Conservation (phyloP, 495 filamentous ascomycete species). For the Immersiella caudata region DNA sequence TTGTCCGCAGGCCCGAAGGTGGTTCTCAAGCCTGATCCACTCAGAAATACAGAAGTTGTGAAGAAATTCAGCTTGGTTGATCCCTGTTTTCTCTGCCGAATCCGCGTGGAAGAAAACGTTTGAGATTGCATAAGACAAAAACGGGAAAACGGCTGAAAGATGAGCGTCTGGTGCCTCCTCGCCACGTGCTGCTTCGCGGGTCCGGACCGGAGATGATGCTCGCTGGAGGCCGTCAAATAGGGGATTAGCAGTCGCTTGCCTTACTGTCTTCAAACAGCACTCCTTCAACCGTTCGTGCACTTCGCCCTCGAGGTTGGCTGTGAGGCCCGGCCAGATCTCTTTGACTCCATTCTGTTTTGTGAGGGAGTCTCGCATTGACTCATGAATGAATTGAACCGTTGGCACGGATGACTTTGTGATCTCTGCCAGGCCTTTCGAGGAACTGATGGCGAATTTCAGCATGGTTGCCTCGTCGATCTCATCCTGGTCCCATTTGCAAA, state of each 20-base stretch:
- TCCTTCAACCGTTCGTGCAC: slow-evolving; percentile 43
- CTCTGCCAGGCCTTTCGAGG: slow-evolving; percentile 42
- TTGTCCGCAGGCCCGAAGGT: slow-evolving; percentile 1
- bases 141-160: slow-evolving; percentile 1
- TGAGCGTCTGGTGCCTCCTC: background rate
- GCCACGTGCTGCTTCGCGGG: background rate
- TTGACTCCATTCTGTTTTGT: slow-evolving; percentile 33
- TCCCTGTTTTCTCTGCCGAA: slow-evolving; percentile 19
- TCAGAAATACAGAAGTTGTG: slow-evolving; percentile 9
- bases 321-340: slow-evolving; percentile 41
- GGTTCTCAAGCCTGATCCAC: slow-evolving; percentile 17
- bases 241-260: background rate
- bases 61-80: slow-evolving; percentile 16
- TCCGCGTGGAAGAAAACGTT: slow-evolving; percentile 27
- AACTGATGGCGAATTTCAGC: slow-evolving; percentile 14
- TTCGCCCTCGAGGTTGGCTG: slow-evolving; percentile 22
- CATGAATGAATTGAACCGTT: slow-evolving; percentile 46
- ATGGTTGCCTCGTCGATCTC: background rate
- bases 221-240: background rate
- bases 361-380: slow-evolving; percentile 43
- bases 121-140: slow-evolving; percentile 26
- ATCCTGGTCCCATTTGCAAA: slow-evolving; percentile 11
- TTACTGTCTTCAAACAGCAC: slow-evolving; percentile 37
- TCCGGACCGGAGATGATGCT: background rate
- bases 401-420: slow-evolving; percentile 31